A percentile compares a stretch with the other conserved stretches of the same genome.
These are phyloP conservation scores for Mycena albidolilacea DNA, from an alignment of 768 basidiomycete genomes.

Conservation along the genomic window DNA sequence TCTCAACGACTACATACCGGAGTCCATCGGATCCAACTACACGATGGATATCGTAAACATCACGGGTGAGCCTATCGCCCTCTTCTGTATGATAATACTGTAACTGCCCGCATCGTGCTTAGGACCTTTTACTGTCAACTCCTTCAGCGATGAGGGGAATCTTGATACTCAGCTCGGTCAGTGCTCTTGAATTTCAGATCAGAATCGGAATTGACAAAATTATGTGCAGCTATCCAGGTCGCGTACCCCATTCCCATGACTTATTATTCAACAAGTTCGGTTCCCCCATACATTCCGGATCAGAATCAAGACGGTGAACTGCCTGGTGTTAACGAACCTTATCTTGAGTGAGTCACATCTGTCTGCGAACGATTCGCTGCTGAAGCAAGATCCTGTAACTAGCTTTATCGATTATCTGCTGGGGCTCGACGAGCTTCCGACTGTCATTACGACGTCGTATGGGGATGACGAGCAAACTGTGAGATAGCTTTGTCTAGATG, in stretches of 20 bases:
- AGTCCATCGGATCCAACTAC: slow-evolving; percentile 53
- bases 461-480: slow-evolving; percentile 51
- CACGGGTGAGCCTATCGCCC: slow-evolving; percentile 27
- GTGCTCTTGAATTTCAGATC: slow-evolving; percentile 47
- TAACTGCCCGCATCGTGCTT: neutral
- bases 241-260: slow-evolving; percentile 62
- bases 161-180: too few species aligned
- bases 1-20: slow-evolving; percentile 45
- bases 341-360: slow-evolving; percentile 47
- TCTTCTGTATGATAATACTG: neutral
- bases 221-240: slow-evolving; percentile 53
- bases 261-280: slow-evolving; percentile 61
- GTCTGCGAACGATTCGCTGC: neutral
- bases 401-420: slow-evolving; percentile 56
- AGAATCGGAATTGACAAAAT: neutral
- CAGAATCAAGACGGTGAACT: slow-evolving; percentile 37
- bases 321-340: slow-evolving; percentile 57
- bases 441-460: slow-evolving; percentile 58
- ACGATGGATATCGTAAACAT: slow-evolving; percentile 58
- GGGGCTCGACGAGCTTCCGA: slow-evolving; percentile 48
- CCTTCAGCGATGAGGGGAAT: slow-evolving; percentile 48
- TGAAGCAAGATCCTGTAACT: too few species aligned
- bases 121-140: slow-evolving; percentile 23
- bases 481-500: neutral
- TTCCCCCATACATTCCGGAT: slow-evolving; percentile 60